Evolutionary conservation across 768 basidiomycete species (phyloP).

Genomic region (Boletus tomentosulus): DNA sequence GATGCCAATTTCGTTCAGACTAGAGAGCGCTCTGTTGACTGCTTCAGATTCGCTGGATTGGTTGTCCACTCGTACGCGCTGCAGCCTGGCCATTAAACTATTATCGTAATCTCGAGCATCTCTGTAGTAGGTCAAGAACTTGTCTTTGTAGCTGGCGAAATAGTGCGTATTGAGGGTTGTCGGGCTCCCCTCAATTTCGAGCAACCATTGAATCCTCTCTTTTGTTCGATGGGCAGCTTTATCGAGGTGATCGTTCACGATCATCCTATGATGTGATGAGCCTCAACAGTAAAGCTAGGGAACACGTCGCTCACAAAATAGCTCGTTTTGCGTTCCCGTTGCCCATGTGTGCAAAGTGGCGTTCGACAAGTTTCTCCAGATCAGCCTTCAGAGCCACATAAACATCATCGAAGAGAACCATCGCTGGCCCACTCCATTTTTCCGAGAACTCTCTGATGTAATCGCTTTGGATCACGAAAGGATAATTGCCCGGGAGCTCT

Average conservation of each 20-base stretch:
- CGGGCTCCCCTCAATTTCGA: conserved; percentile 46
- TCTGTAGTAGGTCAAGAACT: conserved; percentile 50
- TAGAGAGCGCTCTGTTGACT: conserved; percentile 28
- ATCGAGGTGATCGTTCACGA: conserved; percentile 50
- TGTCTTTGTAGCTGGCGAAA: conserved; percentile 43
- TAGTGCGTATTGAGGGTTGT: conserved; percentile 53
- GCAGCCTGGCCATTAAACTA: conserved; percentile 9
- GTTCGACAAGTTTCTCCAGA: conserved; percentile 39
- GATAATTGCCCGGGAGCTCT: conserved; percentile 64
- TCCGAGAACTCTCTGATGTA: conserved; percentile 45
- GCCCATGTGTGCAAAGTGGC: conserved; percentile 50
- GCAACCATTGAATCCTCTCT: conserved; percentile 44
- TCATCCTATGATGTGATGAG: conserved; percentile 32
- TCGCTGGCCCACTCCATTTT: conserved; percentile 48
- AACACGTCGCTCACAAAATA: conserved; percentile 37
- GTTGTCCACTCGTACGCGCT: neutral
- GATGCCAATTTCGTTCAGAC: conserved; percentile 25
- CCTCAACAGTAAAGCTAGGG: too few relatives aligned
- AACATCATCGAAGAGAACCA: conserved; percentile 40
- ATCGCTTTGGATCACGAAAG: conserved; percentile 52
- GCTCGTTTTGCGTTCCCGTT: conserved; percentile 39
- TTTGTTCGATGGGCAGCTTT: conserved; percentile 37
- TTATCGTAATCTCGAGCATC: conserved; percentile 13
- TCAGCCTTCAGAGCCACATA: conserved; percentile 36
- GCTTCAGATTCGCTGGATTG: neutral